Percentiles rank a stretch among this genome's conserved stretches.
These are phyloP conservation scores for Orobanche coerulescens DNA, from an alignment of 257 asterid species.

Conservation along the genomic window DNA sequence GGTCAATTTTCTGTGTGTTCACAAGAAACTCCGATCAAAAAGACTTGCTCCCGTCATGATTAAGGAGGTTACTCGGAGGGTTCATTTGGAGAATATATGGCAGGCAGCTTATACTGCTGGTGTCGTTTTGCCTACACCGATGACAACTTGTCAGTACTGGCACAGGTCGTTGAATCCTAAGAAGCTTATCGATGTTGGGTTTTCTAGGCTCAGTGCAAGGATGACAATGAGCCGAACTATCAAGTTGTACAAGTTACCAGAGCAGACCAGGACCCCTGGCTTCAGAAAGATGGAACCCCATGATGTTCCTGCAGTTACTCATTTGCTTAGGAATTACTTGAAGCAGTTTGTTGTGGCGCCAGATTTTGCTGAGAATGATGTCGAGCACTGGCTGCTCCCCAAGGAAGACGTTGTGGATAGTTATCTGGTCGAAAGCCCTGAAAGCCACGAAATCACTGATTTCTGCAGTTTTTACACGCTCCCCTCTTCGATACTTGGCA, in stretches of 20 bases:
- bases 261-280: constrained; percentile 46
- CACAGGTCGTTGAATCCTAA: constrained; percentile 62
- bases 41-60: constrained; percentile 72
- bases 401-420: constrained; percentile 55
- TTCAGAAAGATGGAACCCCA: too few relatives aligned
- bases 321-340: constrained; percentile 52
- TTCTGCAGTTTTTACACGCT: constrained; percentile 63
- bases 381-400: constrained; percentile 65
- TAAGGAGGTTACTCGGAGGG: constrained; percentile 62
- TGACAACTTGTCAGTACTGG: too few relatives aligned
- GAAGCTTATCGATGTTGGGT: constrained; percentile 64
- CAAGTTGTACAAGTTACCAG: constrained; percentile 51
- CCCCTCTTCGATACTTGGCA: constrained; percentile 60
- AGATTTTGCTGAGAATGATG: constrained; percentile 48
- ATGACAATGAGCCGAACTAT: constrained; percentile 72
- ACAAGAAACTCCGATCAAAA: constrained; percentile 64
- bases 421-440: constrained; percentile 57
- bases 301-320: constrained; percentile 62
- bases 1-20: constrained; percentile 59
- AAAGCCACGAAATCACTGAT: constrained; percentile 60
- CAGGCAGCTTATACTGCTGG: constrained; percentile 79
- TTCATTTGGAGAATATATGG: constrained; percentile 63
- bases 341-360: constrained; percentile 53
- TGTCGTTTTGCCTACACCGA: constrained; percentile 58
- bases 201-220: constrained; percentile 57